Evolutionary conservation across 805 yeast genomes (phyloP).

Genomic region (Deakozyma indianensis): DNA sequence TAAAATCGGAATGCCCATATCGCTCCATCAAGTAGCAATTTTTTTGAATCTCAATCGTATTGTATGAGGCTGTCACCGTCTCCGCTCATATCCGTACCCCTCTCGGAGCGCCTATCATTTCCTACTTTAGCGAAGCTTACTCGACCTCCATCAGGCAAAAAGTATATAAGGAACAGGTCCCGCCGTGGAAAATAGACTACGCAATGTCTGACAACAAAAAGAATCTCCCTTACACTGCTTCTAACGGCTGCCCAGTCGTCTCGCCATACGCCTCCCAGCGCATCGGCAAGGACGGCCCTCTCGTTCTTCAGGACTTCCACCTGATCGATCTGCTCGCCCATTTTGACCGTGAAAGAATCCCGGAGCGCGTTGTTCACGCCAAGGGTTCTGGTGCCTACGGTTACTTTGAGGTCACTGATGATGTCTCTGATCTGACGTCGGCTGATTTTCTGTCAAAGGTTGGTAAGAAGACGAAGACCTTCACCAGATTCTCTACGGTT

Average conservation of each 20-base stretch:
- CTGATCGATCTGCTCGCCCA: conserved; percentile 42
- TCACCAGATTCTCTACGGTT: conserved; percentile 48
- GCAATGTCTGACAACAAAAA: conserved; percentile 9
- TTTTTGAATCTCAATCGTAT: too few relatives aligned
- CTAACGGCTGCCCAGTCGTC: conserved; percentile 41
- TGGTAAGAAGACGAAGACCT: conserved; percentile 66
- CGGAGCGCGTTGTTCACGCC: conserved; percentile 57
- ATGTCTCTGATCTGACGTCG: conserved; percentile 34
- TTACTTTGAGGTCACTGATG: conserved; percentile 43
- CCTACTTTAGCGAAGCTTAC: too few relatives aligned
- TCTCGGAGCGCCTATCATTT: too few relatives aligned
- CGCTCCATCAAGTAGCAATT: too few relatives aligned
- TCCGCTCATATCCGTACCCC: too few relatives aligned
- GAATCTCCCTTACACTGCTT: conserved; percentile 26
- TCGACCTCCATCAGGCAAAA: too few relatives aligned
- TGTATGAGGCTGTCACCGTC: too few relatives aligned
- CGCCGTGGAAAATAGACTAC: too few relatives aligned
- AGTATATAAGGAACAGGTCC: too few relatives aligned
- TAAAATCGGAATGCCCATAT: too few relatives aligned
- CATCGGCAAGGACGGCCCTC: conserved; percentile 43
- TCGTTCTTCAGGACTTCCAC: conserved; percentile 44
- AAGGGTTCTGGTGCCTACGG: conserved; percentile 54
- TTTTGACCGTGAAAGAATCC: conserved; percentile 50
- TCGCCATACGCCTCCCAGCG: conserved; percentile 42
- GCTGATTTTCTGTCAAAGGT: conserved; percentile 45